Percentiles rank a stretch among this genome's conserved stretches.
phyloP scores from a whole-genome alignment of 768 basidiomycete genomes.

The Ephemerocybe angulata region DNA sequence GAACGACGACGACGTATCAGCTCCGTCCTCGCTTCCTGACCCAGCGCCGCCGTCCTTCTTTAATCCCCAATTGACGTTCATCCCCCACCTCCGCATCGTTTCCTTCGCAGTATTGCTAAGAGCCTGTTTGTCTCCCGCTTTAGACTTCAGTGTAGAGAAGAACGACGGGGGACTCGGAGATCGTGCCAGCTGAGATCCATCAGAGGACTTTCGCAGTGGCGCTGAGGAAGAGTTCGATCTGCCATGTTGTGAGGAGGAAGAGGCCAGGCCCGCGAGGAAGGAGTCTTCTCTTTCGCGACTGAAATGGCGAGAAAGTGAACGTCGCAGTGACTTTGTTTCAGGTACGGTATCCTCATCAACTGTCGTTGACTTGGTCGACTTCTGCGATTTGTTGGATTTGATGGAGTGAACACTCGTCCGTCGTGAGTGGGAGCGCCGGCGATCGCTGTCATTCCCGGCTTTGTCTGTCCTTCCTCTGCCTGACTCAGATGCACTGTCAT shows the following conservation, averaged over 20 bases:
- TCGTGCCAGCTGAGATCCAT: slow-evolving; percentile 25
- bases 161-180: slow-evolving; percentile 58
- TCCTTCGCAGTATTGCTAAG: slow-evolving; percentile 83
- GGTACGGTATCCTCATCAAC: slow-evolving; percentile 14
- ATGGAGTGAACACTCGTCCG: slow-evolving; percentile 1
- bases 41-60: slow-evolving; percentile 46
- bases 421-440: slow-evolving; percentile 28
- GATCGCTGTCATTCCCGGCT: slow-evolving; percentile 17
- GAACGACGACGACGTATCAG: slow-evolving; percentile 7
- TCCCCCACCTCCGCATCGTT: slow-evolving; percentile 86
- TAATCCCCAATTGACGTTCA: slow-evolving; percentile 61
- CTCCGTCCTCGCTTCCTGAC: slow-evolving; percentile 26
- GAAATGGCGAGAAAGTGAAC: slow-evolving; percentile 47
- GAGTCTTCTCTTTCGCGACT: slow-evolving; percentile 30
- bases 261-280: slow-evolving; percentile 9
- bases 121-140: slow-evolving; percentile 79
- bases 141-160: slow-evolving; percentile 75
- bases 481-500: slow-evolving; percentile 22
- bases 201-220: slow-evolving; percentile 35
- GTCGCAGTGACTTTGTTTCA: slow-evolving; percentile 24
- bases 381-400: slow-evolving; percentile 21
- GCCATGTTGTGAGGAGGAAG: slow-evolving; percentile 9
- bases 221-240: slow-evolving; percentile 22
- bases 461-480: slow-evolving; percentile 37
- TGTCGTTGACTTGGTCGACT: slow-evolving; percentile 17